Evolutionary conservation across 441 rosid species (phyloP).

Genomic region (Raphanus hybrid): DNA sequence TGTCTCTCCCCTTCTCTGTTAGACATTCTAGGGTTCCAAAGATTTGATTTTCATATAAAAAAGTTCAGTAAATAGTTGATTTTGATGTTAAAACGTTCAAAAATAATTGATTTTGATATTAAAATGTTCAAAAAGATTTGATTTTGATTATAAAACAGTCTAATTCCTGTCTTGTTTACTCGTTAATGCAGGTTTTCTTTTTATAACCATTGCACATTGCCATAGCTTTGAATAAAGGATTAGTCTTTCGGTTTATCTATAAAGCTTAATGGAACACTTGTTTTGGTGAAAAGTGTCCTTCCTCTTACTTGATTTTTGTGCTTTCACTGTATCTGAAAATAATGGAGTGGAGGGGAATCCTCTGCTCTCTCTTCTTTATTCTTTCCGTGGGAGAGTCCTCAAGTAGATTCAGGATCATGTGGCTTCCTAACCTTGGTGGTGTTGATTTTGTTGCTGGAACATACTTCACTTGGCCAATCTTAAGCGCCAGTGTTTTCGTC

Average conservation of each 20-base stretch:
- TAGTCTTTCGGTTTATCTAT: conserved; percentile 2
- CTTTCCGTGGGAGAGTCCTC: conserved; percentile 65
- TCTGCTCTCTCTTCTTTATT: conserved; percentile 57
- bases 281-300: not conserved
- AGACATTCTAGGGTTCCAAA: not conserved
- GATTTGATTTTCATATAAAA: not conserved
- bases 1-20: not conserved
- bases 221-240: conserved; percentile 17
- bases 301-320: not conserved
- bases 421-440: conserved; percentile 43
- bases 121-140: not conserved
- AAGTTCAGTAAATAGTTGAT: too few species aligned
- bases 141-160: not conserved
- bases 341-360: conserved; percentile 69
- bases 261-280: not conserved
- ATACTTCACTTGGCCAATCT: conserved; percentile 75
- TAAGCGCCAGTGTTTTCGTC: conserved; percentile 87
- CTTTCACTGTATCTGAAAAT: conserved; percentile 13
- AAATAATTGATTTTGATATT: not conserved
- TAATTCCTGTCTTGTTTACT: not conserved
- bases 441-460: conserved; percentile 44
- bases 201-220: not conserved
- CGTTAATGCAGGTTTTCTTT: not conserved
- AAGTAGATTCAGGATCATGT: conserved; percentile 47
- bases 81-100: too few species aligned